Evolutionary conservation across 495 filamentous ascomycete genomes (phyloP).

Genomic region (Podospora conica): DNA sequence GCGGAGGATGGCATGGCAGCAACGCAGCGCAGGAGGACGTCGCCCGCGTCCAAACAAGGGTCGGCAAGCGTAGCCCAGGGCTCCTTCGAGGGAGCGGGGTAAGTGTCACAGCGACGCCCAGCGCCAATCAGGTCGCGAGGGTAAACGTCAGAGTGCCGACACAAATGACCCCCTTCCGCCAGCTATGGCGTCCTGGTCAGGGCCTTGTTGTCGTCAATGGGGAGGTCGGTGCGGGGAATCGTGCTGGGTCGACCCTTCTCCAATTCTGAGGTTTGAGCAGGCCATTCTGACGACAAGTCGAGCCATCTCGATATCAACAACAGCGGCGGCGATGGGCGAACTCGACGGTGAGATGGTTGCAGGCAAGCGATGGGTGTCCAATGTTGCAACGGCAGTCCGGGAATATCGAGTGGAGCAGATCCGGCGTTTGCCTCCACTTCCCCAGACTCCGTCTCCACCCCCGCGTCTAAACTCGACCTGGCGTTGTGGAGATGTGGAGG

Average conservation of each 20-base stretch:
- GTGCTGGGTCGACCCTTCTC: background rate
- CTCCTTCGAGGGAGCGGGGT: constrained; percentile 25
- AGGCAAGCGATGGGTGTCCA: background rate
- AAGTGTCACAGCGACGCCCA: constrained; percentile 24
- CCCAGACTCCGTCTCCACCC: constrained; percentile 23
- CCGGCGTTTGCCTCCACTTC: constrained; percentile 18
- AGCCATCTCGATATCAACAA: background rate
- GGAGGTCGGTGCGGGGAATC: background rate
- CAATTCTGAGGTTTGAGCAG: background rate
- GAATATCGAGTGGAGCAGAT: constrained; percentile 9
- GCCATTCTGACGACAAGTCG: background rate
- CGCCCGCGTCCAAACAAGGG: background rate
- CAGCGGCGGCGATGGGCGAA: background rate
- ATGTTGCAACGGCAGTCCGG: background rate
- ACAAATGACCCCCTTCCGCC: constrained; percentile 2
- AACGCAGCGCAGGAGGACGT: background rate
- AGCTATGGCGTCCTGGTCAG: constrained; percentile 8
- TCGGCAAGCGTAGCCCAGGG: too few relatives aligned
- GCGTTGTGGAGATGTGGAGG: constrained; percentile 17
- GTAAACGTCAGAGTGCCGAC: constrained; percentile 26
- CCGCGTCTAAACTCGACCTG: constrained; percentile 16
- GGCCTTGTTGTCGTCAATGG: background rate
- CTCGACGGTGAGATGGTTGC: too few relatives aligned
- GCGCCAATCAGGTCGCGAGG: constrained; percentile 24
- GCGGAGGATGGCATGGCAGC: background rate